phyloP scores from a whole-genome alignment of 805 yeast genomes.

The Tetrapisispora iriomotensis region DNA sequence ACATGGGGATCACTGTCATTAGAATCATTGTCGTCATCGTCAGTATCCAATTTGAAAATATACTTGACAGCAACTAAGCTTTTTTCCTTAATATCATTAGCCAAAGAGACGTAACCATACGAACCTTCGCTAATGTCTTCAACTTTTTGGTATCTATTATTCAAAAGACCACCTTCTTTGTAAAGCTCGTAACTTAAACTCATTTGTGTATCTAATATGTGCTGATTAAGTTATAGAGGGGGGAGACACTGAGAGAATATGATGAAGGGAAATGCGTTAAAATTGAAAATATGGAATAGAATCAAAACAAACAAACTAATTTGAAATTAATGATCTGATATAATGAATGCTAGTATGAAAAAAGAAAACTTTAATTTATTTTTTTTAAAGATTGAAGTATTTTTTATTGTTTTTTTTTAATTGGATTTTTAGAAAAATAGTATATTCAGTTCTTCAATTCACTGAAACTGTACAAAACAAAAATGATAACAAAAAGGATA shows the following conservation, averaged over 20 bases:
- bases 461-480: too few species aligned
- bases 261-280: too few species aligned
- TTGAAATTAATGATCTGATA: too few species aligned
- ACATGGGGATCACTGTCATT: slow-evolving; percentile 11
- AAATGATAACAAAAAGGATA: too few species aligned
- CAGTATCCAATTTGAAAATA: slow-evolving; percentile 51
- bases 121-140: slow-evolving; percentile 84
- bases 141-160: slow-evolving; percentile 55
- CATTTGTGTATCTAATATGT: slow-evolving; percentile 10
- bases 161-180: slow-evolving; percentile 42
- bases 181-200: slow-evolving; percentile 31
- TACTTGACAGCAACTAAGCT: slow-evolving; percentile 77
- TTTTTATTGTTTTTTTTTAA: too few species aligned
- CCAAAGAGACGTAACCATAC: slow-evolving; percentile 83
- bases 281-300: too few species aligned
- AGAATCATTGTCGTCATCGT: slow-evolving; percentile 20
- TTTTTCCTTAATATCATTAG: slow-evolving; percentile 49
- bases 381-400: too few species aligned
- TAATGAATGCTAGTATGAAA: too few species aligned
- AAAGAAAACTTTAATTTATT: too few species aligned
- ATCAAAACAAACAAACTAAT: too few species aligned
- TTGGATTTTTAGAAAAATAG: too few species aligned
- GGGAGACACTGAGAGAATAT: neutral
- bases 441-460: too few species aligned
- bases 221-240: neutral